phyloP scores from a whole-genome alignment of 1,284 basidiomycete genomes.

The Austroboletus sp. region DNA sequence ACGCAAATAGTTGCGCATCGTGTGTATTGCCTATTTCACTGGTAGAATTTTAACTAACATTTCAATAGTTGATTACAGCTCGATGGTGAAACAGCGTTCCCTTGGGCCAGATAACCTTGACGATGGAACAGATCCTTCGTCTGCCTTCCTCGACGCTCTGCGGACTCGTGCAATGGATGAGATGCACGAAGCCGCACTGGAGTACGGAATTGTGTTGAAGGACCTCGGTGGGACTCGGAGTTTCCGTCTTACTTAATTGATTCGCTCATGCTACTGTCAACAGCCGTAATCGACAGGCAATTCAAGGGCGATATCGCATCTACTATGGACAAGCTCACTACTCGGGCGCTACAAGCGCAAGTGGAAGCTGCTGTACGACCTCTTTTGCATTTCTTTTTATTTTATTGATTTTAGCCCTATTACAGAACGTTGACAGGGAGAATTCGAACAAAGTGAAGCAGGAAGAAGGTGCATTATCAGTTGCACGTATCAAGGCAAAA shows the following conservation, averaged over 20 bases:
- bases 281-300: conserved; percentile 74
- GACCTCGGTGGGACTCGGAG: conserved; percentile 51
- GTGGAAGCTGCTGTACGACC: conserved; percentile 69
- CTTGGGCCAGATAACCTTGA: conserved; percentile 67
- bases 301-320: conserved; percentile 77
- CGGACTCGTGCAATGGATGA: conserved; percentile 78
- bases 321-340: conserved; percentile 78
- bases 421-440: conserved; percentile 71
- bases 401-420: not conserved
- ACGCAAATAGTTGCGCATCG: conserved; percentile 74
- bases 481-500: conserved; percentile 68
- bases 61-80: conserved; percentile 44
- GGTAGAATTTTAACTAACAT: conserved; percentile 10
- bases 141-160: conserved; percentile 72
- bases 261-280: conserved; percentile 5
- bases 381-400: not conserved
- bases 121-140: conserved; percentile 58
- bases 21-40: conserved; percentile 38
- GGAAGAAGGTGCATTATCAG: conserved; percentile 68
- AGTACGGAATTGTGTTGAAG: conserved; percentile 73
- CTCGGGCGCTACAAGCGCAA: conserved; percentile 72
- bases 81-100: conserved; percentile 72
- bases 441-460: conserved; percentile 80
- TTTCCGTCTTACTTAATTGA: not conserved
- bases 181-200: conserved; percentile 66